Evolutionary conservation across 371 early-diverging fungal species (phyloP).

Genomic region (Mortierella sp.): DNA sequence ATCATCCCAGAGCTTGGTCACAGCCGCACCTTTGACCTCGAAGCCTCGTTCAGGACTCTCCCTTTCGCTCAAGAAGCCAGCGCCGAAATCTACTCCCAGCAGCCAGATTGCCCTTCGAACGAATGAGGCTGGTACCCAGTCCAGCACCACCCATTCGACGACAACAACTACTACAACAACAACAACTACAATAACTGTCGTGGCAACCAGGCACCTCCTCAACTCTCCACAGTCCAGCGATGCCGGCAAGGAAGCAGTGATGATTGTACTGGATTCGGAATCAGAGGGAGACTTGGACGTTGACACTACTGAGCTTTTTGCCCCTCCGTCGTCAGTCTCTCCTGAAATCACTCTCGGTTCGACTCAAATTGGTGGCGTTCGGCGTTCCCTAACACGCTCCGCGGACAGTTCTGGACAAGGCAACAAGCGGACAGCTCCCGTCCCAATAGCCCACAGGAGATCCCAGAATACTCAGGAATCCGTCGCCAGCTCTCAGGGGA

Average conservation of each 20-base stretch:
- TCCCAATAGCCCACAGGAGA: not conserved
- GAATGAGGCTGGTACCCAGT: not conserved
- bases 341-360: not conserved
- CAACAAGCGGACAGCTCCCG: not conserved
- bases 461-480: conserved; percentile 34
- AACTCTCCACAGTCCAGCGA: not conserved
- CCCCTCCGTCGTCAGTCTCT: not conserved
- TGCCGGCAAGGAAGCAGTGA: not conserved
- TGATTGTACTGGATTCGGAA: conserved; percentile 45
- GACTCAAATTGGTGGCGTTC: conserved; percentile 38
- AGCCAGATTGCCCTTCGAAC: not conserved
- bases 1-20: not conserved
- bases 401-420: not conserved
- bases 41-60: conserved; percentile 2
- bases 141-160: not conserved
- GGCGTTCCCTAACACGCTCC: not conserved
- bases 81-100: not conserved
- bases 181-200: not conserved
- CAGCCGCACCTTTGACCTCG: not conserved
- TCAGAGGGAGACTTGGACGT: conserved; percentile 25
- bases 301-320: not conserved
- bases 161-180: not conserved
- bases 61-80: conserved; percentile 13
- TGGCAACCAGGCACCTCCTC: not conserved
- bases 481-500: conserved; percentile 43